phyloP scores from a whole-genome alignment of 805 yeast genomes.

The Naumovozyma dairenensis region DNA sequence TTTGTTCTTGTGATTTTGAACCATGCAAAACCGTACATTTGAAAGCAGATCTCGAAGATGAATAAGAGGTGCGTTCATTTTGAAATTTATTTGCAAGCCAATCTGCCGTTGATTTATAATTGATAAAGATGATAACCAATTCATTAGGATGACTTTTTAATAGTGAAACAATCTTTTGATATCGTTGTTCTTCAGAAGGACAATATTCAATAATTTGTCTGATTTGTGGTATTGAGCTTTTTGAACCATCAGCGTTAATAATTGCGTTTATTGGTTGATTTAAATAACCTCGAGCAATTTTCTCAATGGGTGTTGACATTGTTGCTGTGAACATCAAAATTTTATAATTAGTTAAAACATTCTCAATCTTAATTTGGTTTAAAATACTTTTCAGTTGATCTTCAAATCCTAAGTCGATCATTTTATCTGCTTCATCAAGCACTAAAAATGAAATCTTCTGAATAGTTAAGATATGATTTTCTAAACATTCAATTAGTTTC shows the following conservation, averaged over 20 bases:
- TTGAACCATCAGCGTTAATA: slow-evolving; percentile 43
- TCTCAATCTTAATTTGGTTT: slow-evolving; percentile 28
- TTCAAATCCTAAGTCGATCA: slow-evolving; percentile 94
- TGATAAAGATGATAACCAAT: slow-evolving; percentile 73
- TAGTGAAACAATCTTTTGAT: slow-evolving; percentile 22
- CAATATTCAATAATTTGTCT: slow-evolving; percentile 56
- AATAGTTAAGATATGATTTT: slow-evolving; percentile 52
- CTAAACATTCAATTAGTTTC: slow-evolving; percentile 70
- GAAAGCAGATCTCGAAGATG: too few relatives aligned
- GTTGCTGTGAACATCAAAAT: slow-evolving; percentile 96
- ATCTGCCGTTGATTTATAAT: slow-evolving; percentile 68
- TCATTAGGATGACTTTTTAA: slow-evolving; percentile 30
- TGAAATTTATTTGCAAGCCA: slow-evolving; percentile 42
- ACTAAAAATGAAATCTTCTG: slow-evolving; percentile 56
- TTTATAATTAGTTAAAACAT: slow-evolving; percentile 31
- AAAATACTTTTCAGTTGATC: slow-evolving; percentile 59
- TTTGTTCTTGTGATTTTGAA: slow-evolving; percentile 69
- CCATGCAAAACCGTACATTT: slow-evolving; percentile 70
- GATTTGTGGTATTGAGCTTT: slow-evolving; percentile 47
- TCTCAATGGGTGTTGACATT: slow-evolving; percentile 65
- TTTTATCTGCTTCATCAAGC: slow-evolving; percentile 90
- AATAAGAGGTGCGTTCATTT: too few relatives aligned
- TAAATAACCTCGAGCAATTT: slow-evolving; percentile 54
- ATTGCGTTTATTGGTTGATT: slow-evolving; percentile 50
- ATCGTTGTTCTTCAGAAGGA: slow-evolving; percentile 35